phyloP scores from a whole-genome alignment of 108 stramenopile species.

The Cylindrotheca closterium region DNA sequence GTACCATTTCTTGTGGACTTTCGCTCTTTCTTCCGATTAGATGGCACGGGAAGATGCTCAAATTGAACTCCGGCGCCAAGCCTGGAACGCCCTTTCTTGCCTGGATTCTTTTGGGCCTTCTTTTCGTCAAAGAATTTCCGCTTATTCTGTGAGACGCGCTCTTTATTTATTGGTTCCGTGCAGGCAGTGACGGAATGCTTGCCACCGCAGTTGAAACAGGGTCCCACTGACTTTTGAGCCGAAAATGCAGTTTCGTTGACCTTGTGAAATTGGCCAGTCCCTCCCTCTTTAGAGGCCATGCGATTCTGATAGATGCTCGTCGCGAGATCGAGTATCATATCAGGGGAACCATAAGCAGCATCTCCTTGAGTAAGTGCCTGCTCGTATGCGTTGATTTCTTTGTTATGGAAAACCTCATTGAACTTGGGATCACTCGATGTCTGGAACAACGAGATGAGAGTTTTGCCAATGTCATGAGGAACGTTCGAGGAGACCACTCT shows the following conservation, averaged over 20 bases:
- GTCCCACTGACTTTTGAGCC: too few relatives aligned
- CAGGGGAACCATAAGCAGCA: neutral
- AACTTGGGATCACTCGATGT: neutral
- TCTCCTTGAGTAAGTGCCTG: slow-evolving; percentile 2
- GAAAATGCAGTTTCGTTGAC: neutral
- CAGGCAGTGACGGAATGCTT: neutral
- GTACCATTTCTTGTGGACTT: neutral
- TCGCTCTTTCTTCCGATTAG: neutral
- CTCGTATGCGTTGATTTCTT: neutral
- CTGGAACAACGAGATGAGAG: slow-evolving; percentile 5
- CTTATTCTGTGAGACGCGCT: neutral
- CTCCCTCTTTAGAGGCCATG: neutral
- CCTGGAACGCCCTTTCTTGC: neutral
- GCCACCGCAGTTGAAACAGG: slow-evolving; percentile 10
- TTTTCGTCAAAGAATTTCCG: neutral
- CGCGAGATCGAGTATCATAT: slow-evolving; percentile 9
- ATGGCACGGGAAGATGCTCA: neutral
- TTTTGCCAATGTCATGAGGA: neutral
- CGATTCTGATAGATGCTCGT: neutral
- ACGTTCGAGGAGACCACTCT: neutral
- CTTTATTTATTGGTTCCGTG: slow-evolving; percentile 1
- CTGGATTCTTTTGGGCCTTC: too few relatives aligned
- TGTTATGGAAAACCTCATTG: slow-evolving; percentile 5
- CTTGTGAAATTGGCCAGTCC: slow-evolving; percentile 12
- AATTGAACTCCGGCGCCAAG: neutral